These are phyloP conservation scores for Arbutus unedo DNA, from an alignment of 148 eudicot genomes.

Conservation along the genomic window DNA sequence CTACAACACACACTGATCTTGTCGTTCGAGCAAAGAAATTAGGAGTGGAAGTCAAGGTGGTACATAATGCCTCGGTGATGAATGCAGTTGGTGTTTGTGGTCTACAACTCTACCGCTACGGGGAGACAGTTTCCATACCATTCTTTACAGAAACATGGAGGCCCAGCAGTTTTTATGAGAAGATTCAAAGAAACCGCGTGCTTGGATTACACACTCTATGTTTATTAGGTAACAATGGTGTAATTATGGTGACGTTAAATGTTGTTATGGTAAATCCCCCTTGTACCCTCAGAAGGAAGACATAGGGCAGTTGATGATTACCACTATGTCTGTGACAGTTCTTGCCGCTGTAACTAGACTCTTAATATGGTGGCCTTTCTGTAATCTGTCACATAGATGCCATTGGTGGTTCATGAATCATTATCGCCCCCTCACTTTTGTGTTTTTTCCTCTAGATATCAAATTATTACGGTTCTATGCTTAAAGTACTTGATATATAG, in stretches of 20 bases:
- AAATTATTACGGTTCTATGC: background rate
- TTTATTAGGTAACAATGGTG: slow-evolving; percentile 59
- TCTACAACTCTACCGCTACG: slow-evolving; percentile 85
- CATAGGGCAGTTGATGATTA: background rate
- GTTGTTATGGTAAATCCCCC: background rate
- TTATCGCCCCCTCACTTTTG: background rate
- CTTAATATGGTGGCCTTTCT: background rate
- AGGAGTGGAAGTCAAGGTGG: slow-evolving; percentile 69
- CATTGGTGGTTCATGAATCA: background rate
- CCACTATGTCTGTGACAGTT: slow-evolving; percentile 7
- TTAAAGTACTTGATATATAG: background rate
- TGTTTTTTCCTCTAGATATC: background rate
- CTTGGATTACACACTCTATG: slow-evolving; percentile 91
- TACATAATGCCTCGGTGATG: slow-evolving; percentile 92
- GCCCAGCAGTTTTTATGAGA: slow-evolving; percentile 90
- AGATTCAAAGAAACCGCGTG: slow-evolving; percentile 62
- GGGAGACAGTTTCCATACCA: slow-evolving; percentile 89
- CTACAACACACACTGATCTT: slow-evolving; percentile 93
- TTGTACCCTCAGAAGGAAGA: background rate
- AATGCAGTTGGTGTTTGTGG: slow-evolving; percentile 93
- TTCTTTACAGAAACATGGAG: slow-evolving; percentile 96
- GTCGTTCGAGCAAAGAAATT: slow-evolving; percentile 88
- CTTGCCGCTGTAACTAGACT: slow-evolving; percentile 1
- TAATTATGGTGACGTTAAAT: background rate
- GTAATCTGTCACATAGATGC: slow-evolving; percentile 4